Conservation (phyloP, 2,329 filamentous ascomycete species). For the Talaromyces sp. region DNA sequence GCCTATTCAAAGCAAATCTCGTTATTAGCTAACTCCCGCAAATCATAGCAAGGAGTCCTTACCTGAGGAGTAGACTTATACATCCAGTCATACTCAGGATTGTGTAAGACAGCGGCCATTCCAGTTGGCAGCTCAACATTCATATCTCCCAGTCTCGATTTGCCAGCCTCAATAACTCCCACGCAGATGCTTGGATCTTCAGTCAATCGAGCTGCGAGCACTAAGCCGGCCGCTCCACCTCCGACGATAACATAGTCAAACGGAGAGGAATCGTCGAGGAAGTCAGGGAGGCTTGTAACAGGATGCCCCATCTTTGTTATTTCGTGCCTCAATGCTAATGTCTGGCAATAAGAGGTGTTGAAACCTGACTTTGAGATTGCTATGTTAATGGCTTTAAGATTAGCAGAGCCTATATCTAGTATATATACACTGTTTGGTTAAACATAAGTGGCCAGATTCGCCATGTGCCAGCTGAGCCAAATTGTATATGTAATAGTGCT, state of each 20-base stretch:
- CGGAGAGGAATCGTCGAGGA: not conserved
- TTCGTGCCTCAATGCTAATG: not conserved
- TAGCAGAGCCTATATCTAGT: no score
- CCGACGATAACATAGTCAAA: not conserved
- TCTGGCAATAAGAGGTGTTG: not conserved
- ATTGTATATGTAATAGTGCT: no score
- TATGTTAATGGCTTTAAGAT: no score
- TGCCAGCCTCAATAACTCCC: not conserved
- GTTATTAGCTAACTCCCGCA: not conserved
- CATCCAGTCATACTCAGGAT: slow-evolving; percentile 5
- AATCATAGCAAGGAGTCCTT: not conserved
- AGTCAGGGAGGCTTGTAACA: not conserved
- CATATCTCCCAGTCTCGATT: not conserved
- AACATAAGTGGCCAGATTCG: no score
- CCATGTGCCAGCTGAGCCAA: no score
- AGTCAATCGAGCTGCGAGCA: not conserved
- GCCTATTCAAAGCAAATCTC: not conserved
- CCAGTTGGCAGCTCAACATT: not conserved
- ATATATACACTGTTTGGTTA: no score
- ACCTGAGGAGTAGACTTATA: not conserved
- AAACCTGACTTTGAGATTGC: no score
- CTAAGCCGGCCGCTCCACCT: not conserved
- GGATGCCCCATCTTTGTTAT: not conserved
- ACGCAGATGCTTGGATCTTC: not conserved
- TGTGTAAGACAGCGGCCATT: not conserved